Evolutionary conservation across 306 rosid genomes (phyloP), one percentile per base, ranked within the genome.

Genomic region (Abrus precatorius): DNA sequence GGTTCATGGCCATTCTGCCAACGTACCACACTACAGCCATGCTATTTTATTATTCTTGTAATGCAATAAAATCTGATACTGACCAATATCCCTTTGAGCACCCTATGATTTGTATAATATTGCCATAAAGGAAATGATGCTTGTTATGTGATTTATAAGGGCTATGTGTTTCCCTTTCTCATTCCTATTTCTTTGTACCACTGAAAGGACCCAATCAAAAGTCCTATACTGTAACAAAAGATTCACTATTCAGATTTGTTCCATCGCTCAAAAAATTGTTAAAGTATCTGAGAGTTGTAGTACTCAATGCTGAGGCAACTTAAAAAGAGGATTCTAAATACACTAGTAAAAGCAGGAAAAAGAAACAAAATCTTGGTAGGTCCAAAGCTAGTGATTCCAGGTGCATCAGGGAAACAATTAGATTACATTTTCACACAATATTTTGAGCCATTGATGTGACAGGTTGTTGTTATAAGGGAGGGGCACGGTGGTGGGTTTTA

Each of bases 1-100:
- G 91, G 87, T 84, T 85, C 87, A 84, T 81, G 85, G 78, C 77
- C 59, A 63, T 79, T 81, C 60, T 63, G 48, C 69, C 83, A 73
- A 87, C 85, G 88, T 84, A 80, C 80, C 84, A 44, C 61, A 66
- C 20, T 20, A 20, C 82, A 76, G 68, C 72, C 85, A 81, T 83
- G 85, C 69, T 67, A 76, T 66, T 53, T 54, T 59, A 33, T 79
- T 57, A 38, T 44, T 67, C 14, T 67, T 54, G 34, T 67, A 43
- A 49, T 49, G 74, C 57, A 53, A 34, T 43, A 49, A n/a, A 33
- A 50, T 71, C 76, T 71, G 61, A 71, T 40, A 34, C 67, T 64
- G 84, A 73, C 61, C 0, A 34, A 0, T 1, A 69, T 9, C 80
- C 61, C 45, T 48, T 45, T 62, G 74, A 62, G 27, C 20, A 7